Percentiles rank a stretch among this genome's conserved stretches.
Evolutionary conservation across 257 asterid species (phyloP).

Genomic region (Henckelia pumila): DNA sequence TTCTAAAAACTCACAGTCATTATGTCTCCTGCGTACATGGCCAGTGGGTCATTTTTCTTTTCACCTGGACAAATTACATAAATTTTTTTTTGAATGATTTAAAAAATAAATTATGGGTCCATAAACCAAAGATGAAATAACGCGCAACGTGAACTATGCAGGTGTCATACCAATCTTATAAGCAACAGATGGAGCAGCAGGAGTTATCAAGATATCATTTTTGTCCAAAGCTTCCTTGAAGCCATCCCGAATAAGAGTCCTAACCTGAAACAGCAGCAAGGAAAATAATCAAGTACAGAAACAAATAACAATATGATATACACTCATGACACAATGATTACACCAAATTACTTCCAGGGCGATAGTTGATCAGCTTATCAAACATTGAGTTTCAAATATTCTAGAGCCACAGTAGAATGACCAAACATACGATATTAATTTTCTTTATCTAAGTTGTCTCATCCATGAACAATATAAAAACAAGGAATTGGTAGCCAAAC

Average conservation of each 20-base stretch:
- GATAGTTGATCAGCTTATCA: conserved; percentile 4
- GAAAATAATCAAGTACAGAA: conserved; percentile 17
- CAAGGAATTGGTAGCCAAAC: conserved; percentile 35
- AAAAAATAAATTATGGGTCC: not conserved
- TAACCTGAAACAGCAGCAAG: conserved; percentile 50
- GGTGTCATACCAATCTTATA: conserved; percentile 64
- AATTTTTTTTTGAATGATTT: not conserved
- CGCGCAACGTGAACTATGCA: conserved; percentile 16
- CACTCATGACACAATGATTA: conserved; percentile 1
- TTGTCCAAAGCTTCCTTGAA: conserved; percentile 73
- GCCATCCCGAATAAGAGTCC: conserved; percentile 72
- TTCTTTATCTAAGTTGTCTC: conserved; percentile 13
- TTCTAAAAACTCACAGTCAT: conserved; percentile 74
- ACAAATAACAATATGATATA: conserved; percentile 10
- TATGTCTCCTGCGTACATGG: conserved; percentile 98
- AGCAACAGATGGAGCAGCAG: conserved; percentile 95
- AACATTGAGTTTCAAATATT: not conserved
- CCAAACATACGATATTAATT: not conserved
- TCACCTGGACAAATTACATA: conserved; percentile 62
- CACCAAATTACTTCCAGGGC: conserved; percentile 13
- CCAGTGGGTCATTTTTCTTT: conserved; percentile 96
- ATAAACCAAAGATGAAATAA: not conserved
- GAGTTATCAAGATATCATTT: conserved; percentile 88
- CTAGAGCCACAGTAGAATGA: conserved; percentile 2
- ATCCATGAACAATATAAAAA: conserved; percentile 1